These are phyloP conservation scores for Symbiodinium pilosum DNA, from an alignment of 73 alveolate genomes.

Conservation along the genomic window DNA sequence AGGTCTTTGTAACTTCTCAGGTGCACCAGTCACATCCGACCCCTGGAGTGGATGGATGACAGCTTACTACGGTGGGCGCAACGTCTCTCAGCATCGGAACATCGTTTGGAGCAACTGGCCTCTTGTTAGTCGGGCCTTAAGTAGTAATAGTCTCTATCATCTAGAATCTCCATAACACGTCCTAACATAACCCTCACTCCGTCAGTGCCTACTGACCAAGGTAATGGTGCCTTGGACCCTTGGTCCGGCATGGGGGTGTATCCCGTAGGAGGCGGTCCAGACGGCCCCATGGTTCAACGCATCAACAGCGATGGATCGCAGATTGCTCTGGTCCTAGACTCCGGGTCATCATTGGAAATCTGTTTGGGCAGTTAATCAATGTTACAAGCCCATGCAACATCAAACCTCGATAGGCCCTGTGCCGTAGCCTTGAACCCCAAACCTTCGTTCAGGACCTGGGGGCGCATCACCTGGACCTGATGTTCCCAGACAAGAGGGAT, in stretches of 20 bases:
- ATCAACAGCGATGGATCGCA: slow-evolving; percentile 32
- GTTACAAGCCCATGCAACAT: too few relatives aligned
- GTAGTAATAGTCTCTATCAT: too few relatives aligned
- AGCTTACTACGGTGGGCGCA: slow-evolving; percentile 86
- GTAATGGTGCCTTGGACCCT: slow-evolving; percentile 96
- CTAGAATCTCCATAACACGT: too few relatives aligned
- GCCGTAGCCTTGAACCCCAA: too few relatives aligned
- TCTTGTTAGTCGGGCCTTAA: too few relatives aligned
- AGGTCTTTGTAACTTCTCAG: too few relatives aligned
- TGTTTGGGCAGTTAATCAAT: too few relatives aligned
- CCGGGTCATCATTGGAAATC: too few relatives aligned
- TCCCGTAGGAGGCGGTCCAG: slow-evolving; percentile 43
- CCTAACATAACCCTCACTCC: too few relatives aligned
- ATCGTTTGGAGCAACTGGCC: slow-evolving; percentile 96
- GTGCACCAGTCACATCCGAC: slow-evolving; percentile 65
- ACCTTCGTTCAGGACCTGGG: too few relatives aligned
- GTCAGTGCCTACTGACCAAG: too few relatives aligned
- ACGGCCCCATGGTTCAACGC: slow-evolving; percentile 70
- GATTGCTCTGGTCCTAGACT: slow-evolving; percentile 61
- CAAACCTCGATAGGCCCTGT: too few relatives aligned
- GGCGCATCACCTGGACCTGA: slow-evolving; percentile 80
- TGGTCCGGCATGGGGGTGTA: slow-evolving; percentile 96
- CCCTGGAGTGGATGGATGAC: slow-evolving; percentile 83
- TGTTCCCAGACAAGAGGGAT: slow-evolving; percentile 66
- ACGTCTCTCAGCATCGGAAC: slow-evolving; percentile 84